These are phyloP conservation scores for Pinguiococcus pyrenoidosus DNA, from an alignment of 108 stramenopile genomes.

Conservation along the genomic window DNA sequence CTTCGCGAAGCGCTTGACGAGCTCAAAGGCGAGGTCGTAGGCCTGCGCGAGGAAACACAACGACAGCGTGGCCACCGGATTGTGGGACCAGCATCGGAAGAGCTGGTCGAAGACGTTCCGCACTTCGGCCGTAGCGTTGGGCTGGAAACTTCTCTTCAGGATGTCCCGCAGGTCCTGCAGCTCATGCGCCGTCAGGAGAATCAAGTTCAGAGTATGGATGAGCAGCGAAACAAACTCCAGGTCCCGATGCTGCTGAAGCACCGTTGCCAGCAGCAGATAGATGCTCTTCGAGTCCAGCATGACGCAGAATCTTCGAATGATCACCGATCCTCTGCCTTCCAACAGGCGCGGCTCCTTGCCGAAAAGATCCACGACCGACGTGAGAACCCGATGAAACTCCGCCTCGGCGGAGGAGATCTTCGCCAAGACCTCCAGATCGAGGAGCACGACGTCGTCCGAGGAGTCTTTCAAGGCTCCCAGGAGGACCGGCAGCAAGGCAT, in stretches of 20 bases:
- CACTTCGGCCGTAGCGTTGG: conserved; percentile 5
- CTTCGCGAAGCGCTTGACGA: conserved; percentile 67
- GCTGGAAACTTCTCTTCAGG: conserved; percentile 33
- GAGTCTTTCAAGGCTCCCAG: conserved; percentile 75
- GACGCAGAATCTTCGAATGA: conserved; percentile 87
- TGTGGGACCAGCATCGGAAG: conserved; percentile 91
- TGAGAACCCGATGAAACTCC: conserved; percentile 77
- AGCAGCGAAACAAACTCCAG: conserved; percentile 75
- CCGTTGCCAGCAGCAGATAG: conserved; percentile 68
- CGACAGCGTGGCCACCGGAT: conserved; percentile 86
- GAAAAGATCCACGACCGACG: conserved; percentile 75
- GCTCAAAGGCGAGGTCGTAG: conserved; percentile 76
- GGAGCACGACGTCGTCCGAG: conserved; percentile 70
- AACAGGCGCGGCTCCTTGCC: conserved; percentile 67
- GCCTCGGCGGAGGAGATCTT: conserved; percentile 68
- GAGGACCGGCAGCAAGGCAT: too few relatives aligned
- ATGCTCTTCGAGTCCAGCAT: conserved; percentile 79
- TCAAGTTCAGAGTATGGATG: conserved; percentile 93
- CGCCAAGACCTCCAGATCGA: conserved; percentile 58
- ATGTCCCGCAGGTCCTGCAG: conserved; percentile 63
- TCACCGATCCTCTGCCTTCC: conserved; percentile 83
- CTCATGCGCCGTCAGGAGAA: conserved; percentile 87
- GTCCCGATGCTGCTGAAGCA: conserved; percentile 31
- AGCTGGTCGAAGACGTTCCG: conserved; percentile 58
- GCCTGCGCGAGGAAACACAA: conserved; percentile 87